Evolutionary conservation across 106 monocot species (phyloP).

Genomic region (Platanthera guangdongensis): DNA sequence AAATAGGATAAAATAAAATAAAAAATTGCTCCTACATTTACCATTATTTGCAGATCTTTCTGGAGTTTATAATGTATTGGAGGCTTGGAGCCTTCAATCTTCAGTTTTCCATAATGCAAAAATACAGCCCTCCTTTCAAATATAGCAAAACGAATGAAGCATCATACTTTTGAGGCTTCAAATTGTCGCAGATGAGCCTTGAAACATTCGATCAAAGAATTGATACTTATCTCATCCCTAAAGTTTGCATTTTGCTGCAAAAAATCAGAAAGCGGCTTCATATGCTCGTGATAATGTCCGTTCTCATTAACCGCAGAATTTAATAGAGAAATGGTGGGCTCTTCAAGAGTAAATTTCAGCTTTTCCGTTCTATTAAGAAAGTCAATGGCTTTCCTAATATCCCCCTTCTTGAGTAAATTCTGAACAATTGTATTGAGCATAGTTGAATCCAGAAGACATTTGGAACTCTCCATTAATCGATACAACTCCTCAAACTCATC

Average conservation of each 20-base stretch:
- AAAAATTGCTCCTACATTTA: not conserved
- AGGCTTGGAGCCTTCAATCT: not conserved
- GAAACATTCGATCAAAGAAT: slow-evolving; percentile 8
- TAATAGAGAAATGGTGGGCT: slow-evolving; percentile 2
- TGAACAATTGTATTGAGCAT: slow-evolving; percentile 15
- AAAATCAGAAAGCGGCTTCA: slow-evolving; percentile 13
- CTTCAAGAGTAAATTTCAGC: slow-evolving; percentile 6
- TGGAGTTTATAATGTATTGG: not conserved
- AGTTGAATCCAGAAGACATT: slow-evolving; percentile 7
- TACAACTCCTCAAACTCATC: slow-evolving; percentile 12
- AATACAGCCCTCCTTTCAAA: not conserved
- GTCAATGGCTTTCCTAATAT: slow-evolving; percentile 9
- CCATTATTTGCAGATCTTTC: not conserved
- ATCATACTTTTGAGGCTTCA: slow-evolving; percentile 5
- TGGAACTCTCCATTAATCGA: slow-evolving; percentile 8
- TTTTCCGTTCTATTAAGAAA: slow-evolving; percentile 17
- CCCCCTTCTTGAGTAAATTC: slow-evolving; percentile 16
- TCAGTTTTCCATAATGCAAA: not conserved
- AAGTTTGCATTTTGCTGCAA: not conserved
- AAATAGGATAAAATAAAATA: not conserved
- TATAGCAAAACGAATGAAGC: not conserved
- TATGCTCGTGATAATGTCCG: slow-evolving; percentile 8
- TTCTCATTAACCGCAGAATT: slow-evolving; percentile 4
- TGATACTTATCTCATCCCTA: slow-evolving; percentile 6
- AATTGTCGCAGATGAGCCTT: not conserved